Conservation (phyloP, 2,329 filamentous ascomycete genomes). For the Penicillium decumbens region DNA sequence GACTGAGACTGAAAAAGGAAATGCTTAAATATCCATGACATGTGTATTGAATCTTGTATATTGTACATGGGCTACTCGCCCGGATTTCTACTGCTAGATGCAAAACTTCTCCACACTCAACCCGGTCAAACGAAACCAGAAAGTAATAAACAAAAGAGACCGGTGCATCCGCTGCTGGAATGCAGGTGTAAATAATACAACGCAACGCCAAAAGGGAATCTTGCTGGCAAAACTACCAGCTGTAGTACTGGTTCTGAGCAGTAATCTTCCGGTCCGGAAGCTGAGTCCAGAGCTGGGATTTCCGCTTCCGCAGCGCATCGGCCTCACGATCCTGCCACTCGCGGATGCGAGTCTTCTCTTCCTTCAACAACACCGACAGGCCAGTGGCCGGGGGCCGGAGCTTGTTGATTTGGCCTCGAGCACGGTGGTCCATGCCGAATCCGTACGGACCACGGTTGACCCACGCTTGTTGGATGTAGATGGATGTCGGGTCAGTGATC, state of each 20-base stretch:
- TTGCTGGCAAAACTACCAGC: conserved; percentile 60
- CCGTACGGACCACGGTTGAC: conserved; percentile 70
- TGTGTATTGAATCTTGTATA: conserved; percentile 15
- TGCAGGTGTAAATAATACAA: conserved; percentile 28
- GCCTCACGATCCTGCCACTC: conserved; percentile 71
- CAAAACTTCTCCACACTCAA: conserved; percentile 4
- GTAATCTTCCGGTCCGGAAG: conserved; percentile 80
- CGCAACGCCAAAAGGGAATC: conserved; percentile 24
- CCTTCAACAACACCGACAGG: conserved; percentile 79
- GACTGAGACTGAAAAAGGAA: not conserved
- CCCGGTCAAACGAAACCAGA: not conserved
- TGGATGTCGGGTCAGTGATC: conserved; percentile 68
- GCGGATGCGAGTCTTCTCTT: conserved; percentile 83
- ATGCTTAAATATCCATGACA: conserved; percentile 4
- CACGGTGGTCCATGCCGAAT: conserved; percentile 63
- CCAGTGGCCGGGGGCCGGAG: conserved; percentile 69
- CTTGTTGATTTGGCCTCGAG: conserved; percentile 65
- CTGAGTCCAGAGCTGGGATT: conserved; percentile 77
- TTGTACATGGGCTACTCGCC: conserved; percentile 18
- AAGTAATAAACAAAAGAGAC: conserved; percentile 3
- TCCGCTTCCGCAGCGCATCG: conserved; percentile 69
- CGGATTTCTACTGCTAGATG: conserved; percentile 9
- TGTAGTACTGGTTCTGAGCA: conserved; percentile 82
- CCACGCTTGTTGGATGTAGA: conserved; percentile 93
- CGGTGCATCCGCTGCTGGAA: conserved; percentile 3